Conservation (phyloP, 192 early-diverging fungal species). For the Piromyces finnis region DNA sequence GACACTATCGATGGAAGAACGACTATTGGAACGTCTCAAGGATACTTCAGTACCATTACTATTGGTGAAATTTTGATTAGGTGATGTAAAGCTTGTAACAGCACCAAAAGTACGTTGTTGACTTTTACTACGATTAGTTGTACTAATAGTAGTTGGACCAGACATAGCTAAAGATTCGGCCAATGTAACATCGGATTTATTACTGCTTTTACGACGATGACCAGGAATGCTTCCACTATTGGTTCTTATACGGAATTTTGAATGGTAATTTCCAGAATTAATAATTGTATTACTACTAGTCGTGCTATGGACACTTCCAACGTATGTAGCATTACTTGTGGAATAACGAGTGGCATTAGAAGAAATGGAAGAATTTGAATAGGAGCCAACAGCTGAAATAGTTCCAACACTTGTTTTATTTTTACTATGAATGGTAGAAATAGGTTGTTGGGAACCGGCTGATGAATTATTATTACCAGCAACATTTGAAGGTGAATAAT, state of each 20-base stretch:
- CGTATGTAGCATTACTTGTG: no score
- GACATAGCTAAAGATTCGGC: not conserved
- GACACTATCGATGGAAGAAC: not conserved
- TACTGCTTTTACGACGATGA: not conserved
- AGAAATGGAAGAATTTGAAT: not conserved
- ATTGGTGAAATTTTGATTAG: not conserved
- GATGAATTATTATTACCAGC: no score
- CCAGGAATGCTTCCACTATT: not conserved
- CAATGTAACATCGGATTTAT: not conserved
- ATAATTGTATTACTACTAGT: not conserved
- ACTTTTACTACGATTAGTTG: not conserved
- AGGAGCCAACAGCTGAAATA: no score
- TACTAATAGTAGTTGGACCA: not conserved
- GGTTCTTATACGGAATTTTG: not conserved
- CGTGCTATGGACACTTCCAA: no score
- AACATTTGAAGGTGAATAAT: not conserved
- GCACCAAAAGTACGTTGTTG: not conserved
- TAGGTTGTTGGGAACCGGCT: no score
- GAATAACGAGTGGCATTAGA: not conserved
- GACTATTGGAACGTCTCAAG: not conserved
- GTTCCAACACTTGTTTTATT: no score
- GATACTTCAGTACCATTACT: not conserved
- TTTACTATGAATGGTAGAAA: no score
- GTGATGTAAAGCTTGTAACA: not conserved
- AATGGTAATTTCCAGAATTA: not conserved